Evolutionary conservation across 495 filamentous ascomycete genomes (phyloP).

Genomic region (Beverwykella pulmonaria): DNA sequence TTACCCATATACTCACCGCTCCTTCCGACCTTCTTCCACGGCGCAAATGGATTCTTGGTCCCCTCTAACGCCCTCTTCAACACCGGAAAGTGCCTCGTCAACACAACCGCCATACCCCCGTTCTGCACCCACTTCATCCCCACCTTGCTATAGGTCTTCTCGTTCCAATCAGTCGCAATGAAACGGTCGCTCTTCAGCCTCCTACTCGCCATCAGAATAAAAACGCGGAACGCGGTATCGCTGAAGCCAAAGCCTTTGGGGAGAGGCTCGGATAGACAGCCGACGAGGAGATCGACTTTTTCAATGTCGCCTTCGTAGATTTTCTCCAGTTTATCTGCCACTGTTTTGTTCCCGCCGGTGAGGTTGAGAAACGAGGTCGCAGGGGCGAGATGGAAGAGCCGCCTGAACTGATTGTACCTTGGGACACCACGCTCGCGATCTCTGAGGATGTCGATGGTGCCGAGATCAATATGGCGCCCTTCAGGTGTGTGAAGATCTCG

Average conservation of each 20-base stretch:
- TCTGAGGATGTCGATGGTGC: conserved; percentile 50
- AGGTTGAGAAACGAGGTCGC: conserved; percentile 44
- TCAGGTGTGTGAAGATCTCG: conserved; percentile 45
- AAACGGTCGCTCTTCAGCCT: conserved; percentile 50
- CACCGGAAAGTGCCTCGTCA: conserved; percentile 47
- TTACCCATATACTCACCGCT: conserved; percentile 40
- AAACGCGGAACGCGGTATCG: conserved; percentile 26
- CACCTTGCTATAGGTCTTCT: conserved; percentile 46
- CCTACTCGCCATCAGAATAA: conserved; percentile 26
- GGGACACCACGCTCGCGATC: conserved; percentile 54
- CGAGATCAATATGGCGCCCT: conserved; percentile 45
- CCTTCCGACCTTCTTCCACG: conserved; percentile 42
- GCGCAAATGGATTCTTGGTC: conserved; percentile 46
- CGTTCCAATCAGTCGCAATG: conserved; percentile 42
- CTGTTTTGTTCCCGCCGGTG: conserved; percentile 43
- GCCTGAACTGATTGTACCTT: conserved; percentile 52
- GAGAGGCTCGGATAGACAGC: conserved; percentile 46
- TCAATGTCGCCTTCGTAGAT: conserved; percentile 47
- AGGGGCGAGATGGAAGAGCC: conserved; percentile 45
- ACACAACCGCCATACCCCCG: conserved; percentile 42
- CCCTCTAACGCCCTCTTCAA: conserved; percentile 37
- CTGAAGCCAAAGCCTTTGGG: conserved; percentile 49
- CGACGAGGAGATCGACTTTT: conserved; percentile 48
- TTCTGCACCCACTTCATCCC: conserved; percentile 50
- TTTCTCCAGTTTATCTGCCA: conserved; percentile 41